Evolutionary conservation across 179 eudicot genomes (phyloP), one percentile per base, ranked within the genome.

Genomic region (Heliamphora pulchella): DNA sequence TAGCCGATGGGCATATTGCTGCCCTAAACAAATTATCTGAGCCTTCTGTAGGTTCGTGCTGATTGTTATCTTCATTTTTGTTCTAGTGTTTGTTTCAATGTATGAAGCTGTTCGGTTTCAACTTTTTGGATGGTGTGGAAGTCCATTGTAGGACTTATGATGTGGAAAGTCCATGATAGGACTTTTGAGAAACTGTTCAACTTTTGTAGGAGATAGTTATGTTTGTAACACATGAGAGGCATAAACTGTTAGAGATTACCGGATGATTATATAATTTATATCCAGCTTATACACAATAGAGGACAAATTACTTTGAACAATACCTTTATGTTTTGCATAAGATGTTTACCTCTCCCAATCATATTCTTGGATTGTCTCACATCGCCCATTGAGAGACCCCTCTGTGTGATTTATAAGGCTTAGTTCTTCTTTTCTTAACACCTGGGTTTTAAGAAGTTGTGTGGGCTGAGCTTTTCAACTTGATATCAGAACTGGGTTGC

Each of bases 1-100:
- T 95, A 82, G 97, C 98, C 5, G 94, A 95, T 81, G 98, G 98
- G 43, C 98, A 95, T 82, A 90, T 90, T 84, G 95, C 98, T 15
- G 98, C 98, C 58, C 63, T 95, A 83, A 76, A 74, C 82, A 95
- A 92, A 86, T 89, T 95, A 53, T 84, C 84, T 74, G 90, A 92
- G 79, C 80, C 97, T 74, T 85, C 88, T 77, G 83, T 91, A 80
- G 97, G 98, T 93, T 72, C 78, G 86, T 73, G 10, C 77, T 68
- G 13, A 41, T 41, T 75, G 41, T 74, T n/a, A 55, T 67, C 55
- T 51, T 79, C 31, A 31, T 46, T 47, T 78, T 31, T 51, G 51
- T 9, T 31, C 71, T 54, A 3, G 1, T 61, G 8, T 65, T 47
- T 3, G 7, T 41, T 47, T 68, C 75, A 10, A 43, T 14, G 2